A percentile compares a stretch with the other conserved stretches of the same genome.
Conservation (phyloP, 371 early-diverging fungal genomes). For the Amoeboradix gromovi region DNA sequence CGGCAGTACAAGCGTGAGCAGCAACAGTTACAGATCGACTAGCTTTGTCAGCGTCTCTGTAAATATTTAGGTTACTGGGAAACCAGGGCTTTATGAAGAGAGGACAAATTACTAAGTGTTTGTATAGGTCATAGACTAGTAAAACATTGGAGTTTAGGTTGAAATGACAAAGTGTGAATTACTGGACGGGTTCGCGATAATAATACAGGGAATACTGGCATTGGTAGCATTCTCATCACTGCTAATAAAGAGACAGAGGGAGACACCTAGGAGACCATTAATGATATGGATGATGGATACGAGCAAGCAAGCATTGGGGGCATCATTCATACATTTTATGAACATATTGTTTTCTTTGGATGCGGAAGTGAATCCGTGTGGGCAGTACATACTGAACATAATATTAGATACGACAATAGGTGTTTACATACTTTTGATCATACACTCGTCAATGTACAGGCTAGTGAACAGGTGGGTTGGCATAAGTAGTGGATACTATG, state of each 20-base stretch:
- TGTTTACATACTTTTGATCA: neutral
- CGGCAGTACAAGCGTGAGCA: no score
- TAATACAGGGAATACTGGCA: slow-evolving; percentile 2
- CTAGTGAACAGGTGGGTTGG: neutral
- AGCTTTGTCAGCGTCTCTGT: no score
- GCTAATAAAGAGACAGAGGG: slow-evolving; percentile 1
- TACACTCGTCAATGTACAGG: neutral
- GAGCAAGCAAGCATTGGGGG: slow-evolving; percentile 1
- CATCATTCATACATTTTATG: slow-evolving; percentile 1
- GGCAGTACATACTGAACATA: slow-evolving; percentile 1
- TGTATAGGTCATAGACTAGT: no score
- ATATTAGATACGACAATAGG: neutral
- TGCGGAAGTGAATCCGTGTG: slow-evolving; percentile 1
- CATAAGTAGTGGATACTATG: neutral
- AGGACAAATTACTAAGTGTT: no score
- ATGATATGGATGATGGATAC: slow-evolving; percentile 1
- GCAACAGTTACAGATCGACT: no score
- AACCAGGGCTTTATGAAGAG: no score
- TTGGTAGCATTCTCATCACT: neutral
- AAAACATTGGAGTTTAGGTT: no score
- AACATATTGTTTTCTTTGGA: neutral
- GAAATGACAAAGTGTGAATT: no score
- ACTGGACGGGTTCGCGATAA: neutral
- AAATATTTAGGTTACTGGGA: no score
- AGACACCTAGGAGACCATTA: slow-evolving; percentile 1